These are phyloP conservation scores for Magnaporthiopsis incrustans DNA, from an alignment of 2,329 filamentous ascomycete genomes.

Conservation along the genomic window DNA sequence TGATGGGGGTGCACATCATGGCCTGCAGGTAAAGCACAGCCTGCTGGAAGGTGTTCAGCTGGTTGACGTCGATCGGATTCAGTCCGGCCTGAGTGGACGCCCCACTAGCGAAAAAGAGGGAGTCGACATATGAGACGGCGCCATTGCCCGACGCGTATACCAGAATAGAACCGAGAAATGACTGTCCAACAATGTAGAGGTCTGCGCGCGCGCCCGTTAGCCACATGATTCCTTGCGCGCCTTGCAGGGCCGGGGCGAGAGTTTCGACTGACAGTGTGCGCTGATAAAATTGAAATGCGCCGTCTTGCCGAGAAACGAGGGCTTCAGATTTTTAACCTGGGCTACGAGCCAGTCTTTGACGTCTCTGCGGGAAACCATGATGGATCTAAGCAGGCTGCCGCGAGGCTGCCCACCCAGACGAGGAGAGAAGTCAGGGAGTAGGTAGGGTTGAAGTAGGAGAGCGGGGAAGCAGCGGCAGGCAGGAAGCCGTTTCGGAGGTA, in stretches of 20 bases:
- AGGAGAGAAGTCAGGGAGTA: neutral
- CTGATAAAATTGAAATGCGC: conserved; percentile 77
- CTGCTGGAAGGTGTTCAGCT: conserved; percentile 64
- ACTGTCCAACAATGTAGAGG: conserved; percentile 69
- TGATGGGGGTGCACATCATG: conserved; percentile 74
- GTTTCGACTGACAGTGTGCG: conserved; percentile 58
- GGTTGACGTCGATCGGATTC: conserved; percentile 68
- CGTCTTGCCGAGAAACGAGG: conserved; percentile 49
- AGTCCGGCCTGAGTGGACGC: conserved; percentile 86
- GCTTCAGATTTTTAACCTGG: conserved; percentile 42
- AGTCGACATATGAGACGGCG: conserved; percentile 70
- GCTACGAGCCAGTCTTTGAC: conserved; percentile 22
- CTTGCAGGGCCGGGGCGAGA: neutral
- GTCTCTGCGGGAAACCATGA: neutral
- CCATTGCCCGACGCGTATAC: conserved; percentile 55
- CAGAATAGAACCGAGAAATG: conserved; percentile 67
- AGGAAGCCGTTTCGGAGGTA: neutral
- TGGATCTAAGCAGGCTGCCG: neutral
- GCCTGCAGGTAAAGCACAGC: conserved; percentile 62
- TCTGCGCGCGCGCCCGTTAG: conserved; percentile 38
- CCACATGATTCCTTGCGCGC: neutral
- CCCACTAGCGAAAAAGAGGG: conserved; percentile 80
- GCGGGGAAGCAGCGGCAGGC: neutral
- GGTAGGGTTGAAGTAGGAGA: neutral
- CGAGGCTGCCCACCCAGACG: neutral